Evolutionary conservation across 2,329 filamentous ascomycete species (phyloP).

Genomic region (Talaromyces sp.): DNA sequence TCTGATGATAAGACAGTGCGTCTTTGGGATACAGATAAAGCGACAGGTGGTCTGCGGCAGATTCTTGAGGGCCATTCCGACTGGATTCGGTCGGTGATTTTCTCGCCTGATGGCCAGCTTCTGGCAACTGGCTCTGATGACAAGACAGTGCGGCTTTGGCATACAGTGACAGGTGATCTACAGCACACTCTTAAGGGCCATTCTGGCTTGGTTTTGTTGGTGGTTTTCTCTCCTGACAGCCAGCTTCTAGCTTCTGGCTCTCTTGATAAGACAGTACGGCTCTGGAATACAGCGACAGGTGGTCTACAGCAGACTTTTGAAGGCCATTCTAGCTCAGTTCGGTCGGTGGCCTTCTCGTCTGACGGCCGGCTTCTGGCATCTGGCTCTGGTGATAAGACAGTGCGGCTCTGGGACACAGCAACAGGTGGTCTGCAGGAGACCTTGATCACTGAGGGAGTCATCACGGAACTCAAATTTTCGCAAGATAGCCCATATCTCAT

Average conservation of each 20-base stretch:
- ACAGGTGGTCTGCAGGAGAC: no score
- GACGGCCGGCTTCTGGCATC: no score
- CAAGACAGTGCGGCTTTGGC: background rate
- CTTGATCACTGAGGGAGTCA: background rate
- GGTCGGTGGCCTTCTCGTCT: no score
- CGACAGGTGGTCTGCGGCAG: background rate
- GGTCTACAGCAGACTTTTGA: no score
- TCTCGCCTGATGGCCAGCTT: background rate
- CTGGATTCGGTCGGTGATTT: background rate
- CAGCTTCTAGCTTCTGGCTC: background rate
- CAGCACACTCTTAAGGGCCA: background rate
- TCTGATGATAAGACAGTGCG: background rate
- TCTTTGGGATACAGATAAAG: background rate
- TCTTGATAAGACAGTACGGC: background rate
- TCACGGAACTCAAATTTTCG: background rate
- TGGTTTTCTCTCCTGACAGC: background rate
- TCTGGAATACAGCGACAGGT: background rate
- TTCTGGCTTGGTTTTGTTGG: background rate
- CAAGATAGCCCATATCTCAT: background rate
- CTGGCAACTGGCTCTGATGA: background rate
- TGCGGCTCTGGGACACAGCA: no score
- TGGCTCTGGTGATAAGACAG: no score
- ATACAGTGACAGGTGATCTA: background rate
- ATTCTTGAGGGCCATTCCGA: background rate
- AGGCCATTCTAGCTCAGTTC: no score